Evolutionary conservation across 331 rosid genomes (phyloP), one percentile per base, ranked within the genome.

Genomic region (Prunus yedoensis): DNA sequence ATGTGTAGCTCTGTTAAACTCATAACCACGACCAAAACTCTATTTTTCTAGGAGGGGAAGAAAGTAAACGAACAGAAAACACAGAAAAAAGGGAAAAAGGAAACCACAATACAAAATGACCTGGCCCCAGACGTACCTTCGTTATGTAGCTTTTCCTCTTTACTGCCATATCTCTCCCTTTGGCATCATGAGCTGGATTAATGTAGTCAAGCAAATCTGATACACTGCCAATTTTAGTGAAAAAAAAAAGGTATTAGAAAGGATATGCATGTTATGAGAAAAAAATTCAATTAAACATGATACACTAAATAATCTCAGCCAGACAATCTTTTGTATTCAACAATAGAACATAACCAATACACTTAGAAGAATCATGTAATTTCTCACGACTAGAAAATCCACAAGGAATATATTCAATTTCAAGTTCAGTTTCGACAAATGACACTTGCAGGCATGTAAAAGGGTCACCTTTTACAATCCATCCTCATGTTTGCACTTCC

Each of bases 131-230:
- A 58, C 75, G 10, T 74, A 87, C 96, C 96, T 92, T 89, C 45
- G 89, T 70, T 77, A 86, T 71, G 82, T 92, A 89, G 83, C 77
- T 89, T 87, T 85, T 91, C 85, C 94, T 90, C 92, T 86, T 95
- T 68, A 82, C 72, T 65, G 91, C 87, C 21, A 74, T 82, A 80
- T 88, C 94, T 82, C 93, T 87, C 66, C 90, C 99, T 79, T 88
- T 91, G 72, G 88, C 84, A 82, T 84, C 91, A 47, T 95, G 87
- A 81, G 79, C 85, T 61, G 98, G 98, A 86, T 81, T 92, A 53
- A 95, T 95, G 83, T 95, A 95, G 89, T 95, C 99, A 50, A 95
- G 99, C 87, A 95, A 88, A 83, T 95, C 99, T 12, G 99, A 95
- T 68, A 95, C 99, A 73, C 99, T 92, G 91, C 77, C 75, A 87